Evolutionary conservation across 2,329 filamentous ascomycete species (phyloP).

Genomic region (Leptographium radiaticola): DNA sequence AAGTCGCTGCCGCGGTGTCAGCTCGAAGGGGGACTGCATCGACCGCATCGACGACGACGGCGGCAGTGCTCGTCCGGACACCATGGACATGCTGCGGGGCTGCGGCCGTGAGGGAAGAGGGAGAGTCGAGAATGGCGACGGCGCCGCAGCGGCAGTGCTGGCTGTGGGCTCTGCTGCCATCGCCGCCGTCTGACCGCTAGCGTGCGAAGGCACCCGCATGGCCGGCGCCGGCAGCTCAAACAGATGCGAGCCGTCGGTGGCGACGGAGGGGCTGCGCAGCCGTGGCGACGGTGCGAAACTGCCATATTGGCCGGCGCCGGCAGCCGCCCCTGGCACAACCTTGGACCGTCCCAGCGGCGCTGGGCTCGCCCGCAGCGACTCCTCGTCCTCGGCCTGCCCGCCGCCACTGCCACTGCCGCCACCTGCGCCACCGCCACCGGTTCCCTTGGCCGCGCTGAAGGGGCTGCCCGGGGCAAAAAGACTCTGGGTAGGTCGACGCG

Average conservation of each 20-base stretch:
- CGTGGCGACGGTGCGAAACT: conserved; percentile 36
- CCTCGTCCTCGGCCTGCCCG: conserved; percentile 5
- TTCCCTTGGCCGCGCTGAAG: conserved; percentile 3
- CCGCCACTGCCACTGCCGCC: conserved; percentile 8
- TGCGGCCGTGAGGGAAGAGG: not conserved
- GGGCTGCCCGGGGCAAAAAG: conserved; percentile 5
- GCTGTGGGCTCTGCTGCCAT: too few relatives aligned
- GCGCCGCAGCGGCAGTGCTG: too few relatives aligned
- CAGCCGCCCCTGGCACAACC: conserved; percentile 23
- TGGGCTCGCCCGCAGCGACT: conserved; percentile 14
- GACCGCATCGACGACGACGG: conserved; percentile 19
- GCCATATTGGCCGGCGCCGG: conserved; percentile 34
- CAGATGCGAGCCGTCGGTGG: conserved; percentile 13
- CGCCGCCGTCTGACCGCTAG: not conserved
- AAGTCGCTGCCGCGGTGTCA: conserved; percentile 18
- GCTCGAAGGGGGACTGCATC: conserved; percentile 7
- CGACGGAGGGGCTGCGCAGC: conserved; percentile 9
- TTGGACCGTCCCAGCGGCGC: conserved; percentile 18
- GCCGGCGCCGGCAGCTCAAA: conserved; percentile 44
- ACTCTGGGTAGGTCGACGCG: conserved; percentile 20
- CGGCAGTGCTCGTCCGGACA: not conserved
- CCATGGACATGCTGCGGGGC: conserved; percentile 22
- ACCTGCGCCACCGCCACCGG: conserved; percentile 10
- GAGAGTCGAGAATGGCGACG: too few relatives aligned
- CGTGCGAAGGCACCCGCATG: conserved; percentile 21